Evolutionary conservation across 2,329 filamentous ascomycete genomes (phyloP).

Genomic region (Claviceps africana): DNA sequence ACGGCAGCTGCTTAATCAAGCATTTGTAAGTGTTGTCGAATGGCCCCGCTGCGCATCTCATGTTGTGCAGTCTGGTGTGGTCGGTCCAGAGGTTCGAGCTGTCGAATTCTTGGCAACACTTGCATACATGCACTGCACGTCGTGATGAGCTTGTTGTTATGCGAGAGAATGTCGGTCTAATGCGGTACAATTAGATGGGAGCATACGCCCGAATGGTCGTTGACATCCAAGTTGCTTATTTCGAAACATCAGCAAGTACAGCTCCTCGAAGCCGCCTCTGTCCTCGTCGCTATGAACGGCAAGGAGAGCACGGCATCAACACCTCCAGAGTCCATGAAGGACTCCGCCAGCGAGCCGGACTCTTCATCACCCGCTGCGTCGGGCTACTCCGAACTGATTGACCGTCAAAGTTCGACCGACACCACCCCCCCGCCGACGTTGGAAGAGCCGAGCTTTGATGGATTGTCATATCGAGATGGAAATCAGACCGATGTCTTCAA

Average conservation of each 20-base stretch:
- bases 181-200: conserved; percentile 62
- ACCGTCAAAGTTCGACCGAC: conserved; percentile 71
- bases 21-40: conserved; percentile 79
- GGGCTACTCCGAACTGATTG: conserved; percentile 63
- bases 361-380: conserved; percentile 73
- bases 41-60: conserved; percentile 17
- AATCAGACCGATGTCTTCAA: conserved; percentile 51
- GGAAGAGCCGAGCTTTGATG: conserved; percentile 46
- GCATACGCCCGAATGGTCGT: conserved; percentile 95
- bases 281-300: conserved; percentile 78
- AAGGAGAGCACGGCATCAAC: conserved; percentile 42
- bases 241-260: conserved; percentile 99
- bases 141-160: not conserved
- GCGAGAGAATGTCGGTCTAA: conserved; percentile 2
- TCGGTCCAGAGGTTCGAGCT: not conserved
- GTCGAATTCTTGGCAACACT: not conserved
- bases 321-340: conserved; percentile 50
- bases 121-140: not conserved
- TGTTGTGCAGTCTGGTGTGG: not conserved
- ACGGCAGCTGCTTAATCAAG: conserved; percentile 99
- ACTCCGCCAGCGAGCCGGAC: conserved; percentile 65
- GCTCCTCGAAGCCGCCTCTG: conserved; percentile 90
- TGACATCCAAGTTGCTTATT: conserved; percentile 93
- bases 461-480: conserved; percentile 37
- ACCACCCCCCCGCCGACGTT: conserved; percentile 79